These are phyloP conservation scores for Nakazawaea wickerhamii DNA, from an alignment of 805 yeast genomes.

Conservation along the genomic window DNA sequence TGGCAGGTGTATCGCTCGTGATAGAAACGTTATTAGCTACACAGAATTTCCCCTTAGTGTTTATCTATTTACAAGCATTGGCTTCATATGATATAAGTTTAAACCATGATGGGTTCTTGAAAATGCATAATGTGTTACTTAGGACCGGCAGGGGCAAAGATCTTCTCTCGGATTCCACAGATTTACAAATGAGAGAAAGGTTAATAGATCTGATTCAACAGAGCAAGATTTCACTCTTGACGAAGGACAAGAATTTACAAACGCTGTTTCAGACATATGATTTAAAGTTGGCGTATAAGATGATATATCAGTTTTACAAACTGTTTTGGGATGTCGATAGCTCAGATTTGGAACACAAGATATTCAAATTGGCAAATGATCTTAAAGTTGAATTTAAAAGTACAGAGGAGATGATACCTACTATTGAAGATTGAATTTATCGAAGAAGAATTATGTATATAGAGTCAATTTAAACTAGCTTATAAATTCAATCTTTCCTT, in stretches of 20 bases:
- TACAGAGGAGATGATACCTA: neutral
- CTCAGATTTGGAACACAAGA: neutral
- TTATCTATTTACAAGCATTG: slow-evolving; percentile 5
- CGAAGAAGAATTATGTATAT: neutral
- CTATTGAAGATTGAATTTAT: no score
- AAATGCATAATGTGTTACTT: slow-evolving; percentile 1
- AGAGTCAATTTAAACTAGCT: neutral
- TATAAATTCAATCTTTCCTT: slow-evolving; percentile 28
- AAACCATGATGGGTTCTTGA: slow-evolving; percentile 2
- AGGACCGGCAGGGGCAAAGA: neutral
- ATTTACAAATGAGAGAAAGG: neutral
- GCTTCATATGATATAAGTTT: neutral
- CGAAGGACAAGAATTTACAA: neutral
- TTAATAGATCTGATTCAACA: neutral
- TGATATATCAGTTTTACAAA: slow-evolving; percentile 1
- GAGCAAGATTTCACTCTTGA: neutral
- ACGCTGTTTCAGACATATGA: slow-evolving; percentile 3
- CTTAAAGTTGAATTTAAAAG: neutral
- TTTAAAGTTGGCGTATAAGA: neutral
- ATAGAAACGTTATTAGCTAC: slow-evolving; percentile 8
- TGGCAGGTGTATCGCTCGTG: neutral
- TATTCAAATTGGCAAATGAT: neutral
- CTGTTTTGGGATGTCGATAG: slow-evolving; percentile 4
- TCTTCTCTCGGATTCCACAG: neutral
- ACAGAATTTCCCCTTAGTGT: neutral